Evolutionary conservation across 768 basidiomycete species (phyloP).

Genomic region (Coprinopsis strossmayeri): DNA sequence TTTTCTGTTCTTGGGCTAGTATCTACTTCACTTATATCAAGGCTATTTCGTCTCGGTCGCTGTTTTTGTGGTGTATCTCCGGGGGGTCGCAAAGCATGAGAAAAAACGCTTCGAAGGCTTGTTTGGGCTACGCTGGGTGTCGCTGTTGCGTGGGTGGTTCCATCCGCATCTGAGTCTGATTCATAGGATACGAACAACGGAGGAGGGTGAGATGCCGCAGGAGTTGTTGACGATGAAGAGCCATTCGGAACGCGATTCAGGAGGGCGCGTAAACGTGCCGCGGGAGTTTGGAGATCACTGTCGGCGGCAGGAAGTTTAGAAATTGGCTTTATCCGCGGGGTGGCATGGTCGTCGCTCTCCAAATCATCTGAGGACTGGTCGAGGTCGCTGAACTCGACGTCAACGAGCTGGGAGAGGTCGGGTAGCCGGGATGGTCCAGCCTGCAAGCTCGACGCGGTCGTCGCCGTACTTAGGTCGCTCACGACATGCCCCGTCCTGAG

Average conservation of each 20-base stretch:
- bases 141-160: conserved; percentile 21
- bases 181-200: conserved; percentile 41
- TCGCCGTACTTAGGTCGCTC: conserved; percentile 20
- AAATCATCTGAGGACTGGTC: conserved; percentile 19
- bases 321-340: conserved; percentile 11
- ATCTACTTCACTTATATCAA: conserved; percentile 56
- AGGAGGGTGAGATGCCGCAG: conserved; percentile 21
- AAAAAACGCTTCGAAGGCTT: conserved; percentile 60
- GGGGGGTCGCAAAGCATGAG: conserved; percentile 56
- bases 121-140: conserved; percentile 47
- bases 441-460: conserved; percentile 20
- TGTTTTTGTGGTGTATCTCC: conserved; percentile 58
- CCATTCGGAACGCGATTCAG: conserved; percentile 42
- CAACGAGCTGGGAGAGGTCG: conserved; percentile 24
- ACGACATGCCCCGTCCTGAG: conserved; percentile 15
- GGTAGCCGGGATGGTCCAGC: conserved; percentile 32
- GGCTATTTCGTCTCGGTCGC: conserved; percentile 44
- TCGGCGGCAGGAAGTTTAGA: conserved; percentile 15
- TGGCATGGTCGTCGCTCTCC: conserved; percentile 27
- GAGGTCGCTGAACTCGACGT: conserved; percentile 21
- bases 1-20: conserved; percentile 39
- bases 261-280: conserved; percentile 58
- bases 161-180: conserved; percentile 52
- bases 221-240: conserved; percentile 14
- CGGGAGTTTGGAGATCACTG: conserved; percentile 35